Evolutionary conservation across 129 eudicot genomes (phyloP), one percentile per base, ranked within the genome.

Genomic region (Ambrosia artemisiifolia): DNA sequence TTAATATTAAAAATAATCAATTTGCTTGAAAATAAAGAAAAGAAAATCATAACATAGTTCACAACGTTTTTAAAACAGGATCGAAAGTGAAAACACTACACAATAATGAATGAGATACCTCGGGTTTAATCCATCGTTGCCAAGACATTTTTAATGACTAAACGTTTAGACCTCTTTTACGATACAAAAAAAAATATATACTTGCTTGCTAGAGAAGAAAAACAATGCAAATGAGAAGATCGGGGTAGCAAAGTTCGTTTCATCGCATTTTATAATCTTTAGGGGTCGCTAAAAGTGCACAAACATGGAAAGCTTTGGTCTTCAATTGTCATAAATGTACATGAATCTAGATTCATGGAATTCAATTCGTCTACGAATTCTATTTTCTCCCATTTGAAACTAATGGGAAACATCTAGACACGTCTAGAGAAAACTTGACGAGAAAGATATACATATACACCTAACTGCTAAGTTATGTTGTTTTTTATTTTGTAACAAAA

Each of bases 91-190:
- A 36, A 36, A 36, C 43, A 38, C 44, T 9, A 6, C 12, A 16
- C 6, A 9, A 42, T 2, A n/a, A 50, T 11, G 19, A 38, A 75
- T 42, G 12, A 63, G 3, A 6, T 73, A 84, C 83, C 85, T 80
- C 88, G 0, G 85, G 85, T 56, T 69, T 84, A 7, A 84, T 38
- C 85, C 88, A 84, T 73, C 84, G 73, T 5, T 17, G 73, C 65
- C 77, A 73, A 57, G 76, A 66, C 79, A 79, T 73, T 54, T 16
- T 24, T 55, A 69, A 47, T 3, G 71, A 6, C 59, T n/a, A 44
- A 30, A 59, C 0, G 71, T 34, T n/a, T 2, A 3, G 6, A 65
- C 6, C 12, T 3, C 24, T 3, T 46, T n/a, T 55, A 6, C 0
- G 2, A 2, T n/a, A n/a, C n/a, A 3, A 54, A 59, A 17, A 34